Evolutionary conservation across 176 grass and related monocot species (phyloP), one percentile per base, ranked within the genome.

Genomic region (Carex myosuroides): DNA sequence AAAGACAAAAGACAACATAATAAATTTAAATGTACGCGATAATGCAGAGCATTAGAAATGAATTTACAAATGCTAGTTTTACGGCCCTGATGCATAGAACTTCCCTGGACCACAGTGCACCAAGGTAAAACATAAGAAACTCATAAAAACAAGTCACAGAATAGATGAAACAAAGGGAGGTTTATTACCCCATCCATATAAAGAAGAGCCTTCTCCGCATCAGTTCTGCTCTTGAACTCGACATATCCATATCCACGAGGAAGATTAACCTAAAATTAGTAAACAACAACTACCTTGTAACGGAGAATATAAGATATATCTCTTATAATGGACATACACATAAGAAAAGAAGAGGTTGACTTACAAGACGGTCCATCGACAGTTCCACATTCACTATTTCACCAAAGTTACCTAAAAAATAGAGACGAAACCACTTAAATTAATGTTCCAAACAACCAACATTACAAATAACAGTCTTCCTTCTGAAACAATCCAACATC

Each of bases 151-250:
- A 79, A 82, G 39, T 13, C 48, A 35, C 26, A 50, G 52, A 8
- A 46, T 17, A 86, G 26, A 30, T 48, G 8, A 37, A 75, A 29
- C 12, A 84, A 9, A 72, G 67, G 16, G 32, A 86, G 85, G 64
- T 88, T 10, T 20, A 89, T 88, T 99, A 99, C 97, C 71, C 97
- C 97, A 85, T 99, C 91, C 97, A 99, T 99, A 84, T 96, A 91
- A 88, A 99, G 90, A 88, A 95, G 91, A 91, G 97, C 97, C 87
- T 96, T 99, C 86, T 99, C 97, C 84, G 97, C 97, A 87, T 99
- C 97, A 92, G 69, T 60, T 88, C 85, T 95, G 84, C 89, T 96
- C 90, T 92, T 96, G 80, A 91, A 99, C 86, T 99, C 97, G 84
- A 99, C 61, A 84, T 99, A 99, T 89, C 93, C 97, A 87, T 99